These are phyloP conservation scores for Pelargonium australe DNA, from an alignment of 441 rosid species.

Conservation along the genomic window DNA sequence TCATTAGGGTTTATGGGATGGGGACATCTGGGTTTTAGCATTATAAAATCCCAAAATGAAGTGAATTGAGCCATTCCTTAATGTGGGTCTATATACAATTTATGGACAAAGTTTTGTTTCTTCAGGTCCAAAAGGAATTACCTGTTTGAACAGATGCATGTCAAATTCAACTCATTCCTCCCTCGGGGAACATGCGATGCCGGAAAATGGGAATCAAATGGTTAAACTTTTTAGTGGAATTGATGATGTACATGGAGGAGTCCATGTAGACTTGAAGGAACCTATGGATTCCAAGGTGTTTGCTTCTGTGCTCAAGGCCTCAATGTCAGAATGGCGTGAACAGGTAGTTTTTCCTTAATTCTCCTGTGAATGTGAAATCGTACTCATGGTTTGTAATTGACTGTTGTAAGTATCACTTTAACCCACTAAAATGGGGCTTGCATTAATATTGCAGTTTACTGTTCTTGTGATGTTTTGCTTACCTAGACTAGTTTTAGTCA, in stretches of 20 bases:
- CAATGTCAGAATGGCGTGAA: slow-evolving; percentile 55
- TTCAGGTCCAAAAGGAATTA: slow-evolving; percentile 1
- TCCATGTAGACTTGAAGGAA: slow-evolving; percentile 47
- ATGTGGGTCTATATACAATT: no score
- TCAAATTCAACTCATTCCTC: background rate
- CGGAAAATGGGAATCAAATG: background rate
- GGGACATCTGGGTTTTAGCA: no score
- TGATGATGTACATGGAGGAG: slow-evolving; percentile 72
- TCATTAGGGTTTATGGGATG: no score
- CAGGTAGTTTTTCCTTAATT: slow-evolving; percentile 38
- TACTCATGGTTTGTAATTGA: background rate
- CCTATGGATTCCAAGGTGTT: slow-evolving; percentile 48
- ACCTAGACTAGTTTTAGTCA: background rate
- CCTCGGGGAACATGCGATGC: background rate
- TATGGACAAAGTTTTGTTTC: background rate
- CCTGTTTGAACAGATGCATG: background rate
- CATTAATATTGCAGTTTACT: background rate
- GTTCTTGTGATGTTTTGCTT: background rate
- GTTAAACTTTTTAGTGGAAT: slow-evolving; percentile 29
- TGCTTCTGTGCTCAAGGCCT: slow-evolving; percentile 48
- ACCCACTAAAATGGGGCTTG: background rate
- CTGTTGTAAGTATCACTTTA: background rate
- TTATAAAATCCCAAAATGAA: no score
- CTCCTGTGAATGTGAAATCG: background rate
- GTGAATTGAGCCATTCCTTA: no score